Percentiles rank a stretch among this genome's conserved stretches.
Conservation (phyloP, 352 stramenopile species). For the Globisporangium nodosum region DNA sequence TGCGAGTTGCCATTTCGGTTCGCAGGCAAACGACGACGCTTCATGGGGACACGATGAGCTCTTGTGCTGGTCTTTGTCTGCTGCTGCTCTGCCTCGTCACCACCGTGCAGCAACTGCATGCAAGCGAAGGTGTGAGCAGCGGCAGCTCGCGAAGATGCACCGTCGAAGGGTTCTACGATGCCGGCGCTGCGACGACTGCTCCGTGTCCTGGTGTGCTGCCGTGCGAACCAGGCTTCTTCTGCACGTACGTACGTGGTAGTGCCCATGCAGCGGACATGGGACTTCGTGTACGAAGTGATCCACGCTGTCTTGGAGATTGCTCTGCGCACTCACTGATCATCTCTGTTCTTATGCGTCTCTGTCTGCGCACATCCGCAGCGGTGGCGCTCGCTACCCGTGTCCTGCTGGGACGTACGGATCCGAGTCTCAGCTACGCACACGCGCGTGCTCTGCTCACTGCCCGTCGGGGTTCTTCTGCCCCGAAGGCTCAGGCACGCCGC, state of each 20-base stretch:
- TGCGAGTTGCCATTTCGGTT: neutral
- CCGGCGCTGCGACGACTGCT: constrained; percentile 26
- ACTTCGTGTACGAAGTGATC: neutral
- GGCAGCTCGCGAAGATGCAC: constrained; percentile 16
- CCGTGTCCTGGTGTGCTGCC: constrained; percentile 33
- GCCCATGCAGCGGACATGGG: neutral
- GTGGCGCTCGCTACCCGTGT: constrained; percentile 32
- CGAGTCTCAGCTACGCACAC: constrained; percentile 24
- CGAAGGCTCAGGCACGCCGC: constrained; percentile 21
- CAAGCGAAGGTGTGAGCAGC: neutral
- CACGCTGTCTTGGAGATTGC: neutral
- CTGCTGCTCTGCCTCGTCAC: neutral
- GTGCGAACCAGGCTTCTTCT: constrained; percentile 52
- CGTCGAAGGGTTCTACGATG: constrained; percentile 50
- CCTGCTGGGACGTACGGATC: constrained; percentile 59
- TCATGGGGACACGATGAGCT: neutral
- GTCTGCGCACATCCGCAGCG: constrained; percentile 14
- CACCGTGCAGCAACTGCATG: neutral
- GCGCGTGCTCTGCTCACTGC: constrained; percentile 49
- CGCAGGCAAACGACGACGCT: too few relatives aligned
- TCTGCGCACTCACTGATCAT: neutral
- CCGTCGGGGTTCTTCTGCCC: constrained; percentile 63
- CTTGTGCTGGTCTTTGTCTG: neutral
- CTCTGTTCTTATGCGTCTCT: neutral
- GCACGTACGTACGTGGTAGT: constrained; percentile 34